A percentile compares a stretch with the other conserved stretches of the same genome.
Evolutionary conservation across 345 rosid species (phyloP).

Genomic region (Salix brachista): DNA sequence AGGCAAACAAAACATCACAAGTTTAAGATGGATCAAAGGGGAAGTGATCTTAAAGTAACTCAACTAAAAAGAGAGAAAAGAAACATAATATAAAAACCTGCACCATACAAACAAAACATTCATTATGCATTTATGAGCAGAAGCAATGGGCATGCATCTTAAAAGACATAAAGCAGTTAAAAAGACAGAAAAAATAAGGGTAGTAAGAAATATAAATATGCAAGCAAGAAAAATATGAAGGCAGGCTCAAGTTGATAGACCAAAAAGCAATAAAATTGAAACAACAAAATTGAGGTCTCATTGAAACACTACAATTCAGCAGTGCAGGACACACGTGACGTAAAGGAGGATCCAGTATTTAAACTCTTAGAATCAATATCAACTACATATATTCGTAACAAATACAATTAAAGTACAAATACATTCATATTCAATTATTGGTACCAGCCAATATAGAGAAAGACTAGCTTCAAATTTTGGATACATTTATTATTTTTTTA

Average conservation of each 20-base stretch:
- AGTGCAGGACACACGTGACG: no score
- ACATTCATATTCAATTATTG: no score
- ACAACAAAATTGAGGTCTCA: background rate
- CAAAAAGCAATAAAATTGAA: no score
- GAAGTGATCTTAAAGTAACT: background rate
- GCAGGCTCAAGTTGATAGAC: background rate
- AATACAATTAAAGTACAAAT: no score
- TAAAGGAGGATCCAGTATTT: no score
- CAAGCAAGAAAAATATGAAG: background rate
- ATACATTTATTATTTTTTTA: no score
- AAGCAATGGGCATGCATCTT: background rate
- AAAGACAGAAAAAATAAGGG: background rate
- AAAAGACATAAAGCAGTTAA: background rate
- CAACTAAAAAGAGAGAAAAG: background rate
- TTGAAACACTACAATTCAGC: no score
- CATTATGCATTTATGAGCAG: background rate
- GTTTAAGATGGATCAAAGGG: constrained; percentile 8
- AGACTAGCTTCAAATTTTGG: no score
- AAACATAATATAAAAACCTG: background rate
- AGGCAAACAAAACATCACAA: constrained; percentile 4
- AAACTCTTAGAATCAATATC: no score
- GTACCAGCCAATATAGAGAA: no score
- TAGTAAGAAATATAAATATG: background rate
- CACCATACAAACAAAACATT: background rate
- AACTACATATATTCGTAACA: no score